Base-by-base conservation (phyloP, 2,329 filamentous ascomycete genomes). In the Sporothrix mexicana region DNA sequence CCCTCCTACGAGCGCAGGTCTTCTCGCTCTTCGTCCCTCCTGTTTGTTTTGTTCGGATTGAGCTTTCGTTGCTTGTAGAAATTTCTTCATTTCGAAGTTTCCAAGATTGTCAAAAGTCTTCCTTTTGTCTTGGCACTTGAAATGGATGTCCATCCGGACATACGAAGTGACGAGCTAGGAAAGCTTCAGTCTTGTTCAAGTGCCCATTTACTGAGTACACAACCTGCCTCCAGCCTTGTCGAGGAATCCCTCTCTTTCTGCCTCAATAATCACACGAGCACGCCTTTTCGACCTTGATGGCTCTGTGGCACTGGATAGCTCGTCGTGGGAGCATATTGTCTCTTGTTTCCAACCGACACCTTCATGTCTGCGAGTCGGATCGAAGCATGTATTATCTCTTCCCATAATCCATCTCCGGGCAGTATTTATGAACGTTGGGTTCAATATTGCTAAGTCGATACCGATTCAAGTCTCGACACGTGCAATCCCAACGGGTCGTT, bases 11-110 rank as follows among this genome's bases (percentile, higher is more conserved):
- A 55, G 51, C 47, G n/a, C 51, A 25, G n/a, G 8, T 36, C 8
- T 30, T 66, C 59, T 59, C 55, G 55, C 12, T 45, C 59, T 45
- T 62, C 59, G 30, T 36, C 59, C 36, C 59, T 62, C 59, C 15
- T 59, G 17, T 45, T 45, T 62, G 17, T 10, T 43, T 45, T 23
- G 59, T 36, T 36, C 7, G 30, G 30, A 7, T 36, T 7, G n/a
- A 20, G 62, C 9, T 45, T 20, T 25, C 30, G 7, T 7, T 45
- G n/a, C 41, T 43, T 45, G 45, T 43, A 20, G 59, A 13, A 20
- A 12, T 45, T 62, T 62, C 59, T 45, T 43, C 13, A 23, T 45
- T 43, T 13, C n/a, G 20, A 3, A 17, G 1, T 62, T 62, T 23
- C 2, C 45, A 9, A 2, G 13, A 4, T 62, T 1, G 17, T 20